Conservation (phyloP, 2,329 filamentous ascomycete genomes). For the Beauveria sp. region DNA sequence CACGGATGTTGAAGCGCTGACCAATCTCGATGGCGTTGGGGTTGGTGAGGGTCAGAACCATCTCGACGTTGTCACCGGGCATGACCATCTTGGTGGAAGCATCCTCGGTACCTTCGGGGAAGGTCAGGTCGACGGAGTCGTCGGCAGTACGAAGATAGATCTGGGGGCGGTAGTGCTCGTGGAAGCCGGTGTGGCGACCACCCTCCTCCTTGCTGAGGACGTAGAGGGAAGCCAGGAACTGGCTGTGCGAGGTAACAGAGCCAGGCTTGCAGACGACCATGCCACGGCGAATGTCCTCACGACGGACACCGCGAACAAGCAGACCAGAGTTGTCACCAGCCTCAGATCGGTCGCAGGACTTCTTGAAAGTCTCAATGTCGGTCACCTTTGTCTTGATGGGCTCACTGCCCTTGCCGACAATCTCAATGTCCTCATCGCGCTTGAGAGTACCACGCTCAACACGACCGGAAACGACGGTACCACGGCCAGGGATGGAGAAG, state of each 20-base stretch:
- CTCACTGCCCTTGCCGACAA: conserved; percentile 75
- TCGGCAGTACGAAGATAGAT: conserved; percentile 92
- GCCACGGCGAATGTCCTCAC: conserved; percentile 88
- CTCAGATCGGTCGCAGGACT: conserved; percentile 93
- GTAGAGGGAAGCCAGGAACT: conserved; percentile 95
- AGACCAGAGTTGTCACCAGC: conserved; percentile 98
- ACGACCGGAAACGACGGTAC: conserved; percentile 93
- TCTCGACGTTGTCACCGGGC: conserved; percentile 98
- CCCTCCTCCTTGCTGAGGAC: conserved; percentile 97
- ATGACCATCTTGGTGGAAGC: conserved; percentile 73
- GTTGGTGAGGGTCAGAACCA: conserved; percentile 79
- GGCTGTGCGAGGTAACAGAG: conserved; percentile 74
- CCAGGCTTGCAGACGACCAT: conserved; percentile 89
- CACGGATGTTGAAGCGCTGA: conserved; percentile 96
- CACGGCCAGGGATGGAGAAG: conserved; percentile 85
- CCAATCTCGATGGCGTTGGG: conserved; percentile 84
- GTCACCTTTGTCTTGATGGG: conserved; percentile 98
- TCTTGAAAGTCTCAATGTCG: conserved; percentile 99
- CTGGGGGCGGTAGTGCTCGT: conserved; percentile 93
- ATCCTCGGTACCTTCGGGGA: conserved; percentile 78
- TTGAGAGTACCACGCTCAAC: conserved; percentile 93
- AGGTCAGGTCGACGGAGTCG: conserved; percentile 69
- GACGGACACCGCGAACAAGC: conserved; percentile 88
- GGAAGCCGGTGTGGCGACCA: conserved; percentile 93
- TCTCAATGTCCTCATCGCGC: conserved; percentile 89